These are phyloP conservation scores for Eragrostis tef DNA, from an alignment of 202 grass and related monocot species.

Conservation along the genomic window DNA sequence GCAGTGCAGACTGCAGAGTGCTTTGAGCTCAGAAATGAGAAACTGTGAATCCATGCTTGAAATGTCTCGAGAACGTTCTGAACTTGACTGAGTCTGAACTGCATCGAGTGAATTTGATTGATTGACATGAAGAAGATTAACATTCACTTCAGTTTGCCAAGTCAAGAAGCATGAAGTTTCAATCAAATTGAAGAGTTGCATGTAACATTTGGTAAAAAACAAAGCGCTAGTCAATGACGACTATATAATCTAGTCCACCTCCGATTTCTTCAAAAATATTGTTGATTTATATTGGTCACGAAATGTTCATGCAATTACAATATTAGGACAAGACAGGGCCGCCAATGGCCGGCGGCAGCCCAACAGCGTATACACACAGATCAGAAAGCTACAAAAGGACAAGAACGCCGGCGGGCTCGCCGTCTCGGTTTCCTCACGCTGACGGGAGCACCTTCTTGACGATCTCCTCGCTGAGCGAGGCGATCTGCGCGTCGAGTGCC, in stretches of 20 bases:
- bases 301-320: conserved; percentile 41
- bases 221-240: neutral
- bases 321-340: conserved; percentile 23
- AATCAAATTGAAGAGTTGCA: neutral
- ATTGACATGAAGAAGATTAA: neutral
- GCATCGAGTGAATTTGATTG: neutral
- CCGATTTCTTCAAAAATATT: conserved; percentile 39
- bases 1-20: too few relatives aligned
- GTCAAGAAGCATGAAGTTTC: too few relatives aligned
- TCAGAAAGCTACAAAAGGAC: conserved; percentile 17
- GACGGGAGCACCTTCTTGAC: conserved; percentile 90
- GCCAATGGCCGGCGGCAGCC: conserved; percentile 23
- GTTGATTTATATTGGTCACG: conserved; percentile 44
- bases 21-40: too few relatives aligned
- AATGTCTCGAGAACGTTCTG: neutral
- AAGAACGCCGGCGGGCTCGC: conserved; percentile 17
- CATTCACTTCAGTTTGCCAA: neutral
- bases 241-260: neutral
- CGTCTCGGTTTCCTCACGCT: conserved; percentile 39
- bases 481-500: conserved; percentile 89
- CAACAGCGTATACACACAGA: conserved; percentile 36
- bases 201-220: neutral
- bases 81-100: neutral
- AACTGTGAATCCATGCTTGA: neutral
- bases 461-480: conserved; percentile 87